Evolutionary conservation across 768 basidiomycete genomes (phyloP), one percentile per base, ranked within the genome.

Genomic region (Collybia sp.): DNA sequence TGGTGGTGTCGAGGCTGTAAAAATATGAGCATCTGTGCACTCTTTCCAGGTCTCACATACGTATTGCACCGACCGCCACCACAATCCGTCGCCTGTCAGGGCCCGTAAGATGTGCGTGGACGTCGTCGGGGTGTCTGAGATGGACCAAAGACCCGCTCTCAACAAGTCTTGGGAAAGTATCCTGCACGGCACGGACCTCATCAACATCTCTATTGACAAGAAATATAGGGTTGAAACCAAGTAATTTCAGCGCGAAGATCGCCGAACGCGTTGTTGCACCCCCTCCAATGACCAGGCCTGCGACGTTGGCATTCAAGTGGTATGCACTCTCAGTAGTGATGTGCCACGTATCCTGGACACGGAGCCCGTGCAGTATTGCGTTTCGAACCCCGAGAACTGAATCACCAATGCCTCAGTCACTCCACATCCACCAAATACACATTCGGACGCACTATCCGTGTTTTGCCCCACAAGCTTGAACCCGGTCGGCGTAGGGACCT

Each of bases 201-300:
- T 55, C 54, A 5, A 43, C 49, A 44, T 66, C 66, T 15, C 68
- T 60, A 45, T 66, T 63, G 40, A 59, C 50, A 44, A 61, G 52
- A 44, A 60, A 65, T 15, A 55, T 58, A 68, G 82, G 78, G 76
- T 34, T 75, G 75, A 73, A 82, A 73, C 45, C 86, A 76, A 66
- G 80, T 66, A 49, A 67, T 60, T 15, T 64, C 60, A 53, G 67
- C 64, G 57, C 77, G 65, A 68, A 58, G 11, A 60, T 62, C 1
- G 67, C 64, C 12, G 65, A 66, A 25, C 67, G 64, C 12, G 65
- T 67, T 18, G 67, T 69, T 6, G 65, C 67, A 15, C 68, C 68
- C 30, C 68, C 68, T 16, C 67, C 67, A 20, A 70, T 64, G 5
- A 69, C 55, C n/a, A 67, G 55, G 12, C 61, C 66, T 4, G 66